Base-by-base conservation (phyloP, 2,329 filamentous ascomycete genomes). In the Calycina herbarum region DNA sequence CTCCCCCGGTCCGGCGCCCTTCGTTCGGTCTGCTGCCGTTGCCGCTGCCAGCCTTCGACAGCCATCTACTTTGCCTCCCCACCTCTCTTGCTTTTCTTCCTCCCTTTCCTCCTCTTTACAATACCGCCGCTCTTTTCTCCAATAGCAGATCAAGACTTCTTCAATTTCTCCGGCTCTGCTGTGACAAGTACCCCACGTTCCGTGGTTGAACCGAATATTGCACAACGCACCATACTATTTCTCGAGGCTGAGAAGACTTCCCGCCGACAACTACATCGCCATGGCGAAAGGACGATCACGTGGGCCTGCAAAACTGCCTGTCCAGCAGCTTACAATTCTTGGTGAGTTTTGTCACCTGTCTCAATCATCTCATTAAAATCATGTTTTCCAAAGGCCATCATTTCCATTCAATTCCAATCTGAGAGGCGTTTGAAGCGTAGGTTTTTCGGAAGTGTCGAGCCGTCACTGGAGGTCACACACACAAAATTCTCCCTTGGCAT, bases 301-400 rank as follows among this genome's bases (percentile, higher is more conserved):
- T 62, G 70, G 67, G 10, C 67, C 68, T 69, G 84, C 87, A 31
- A 91, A 88, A 81, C 83, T 95, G 82, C 92, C 92, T 0, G 82
- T 86, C 54, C 86, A 88, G 83, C 92, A 96, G 80, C 82, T 96
- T 74, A 80, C 87, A 56, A 93, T 96, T 75, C 80, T 96, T 69
- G 88, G 91, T 93, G 83, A 82, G 85, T 75, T n/a, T 11, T 4
- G 4, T 27, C 4, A 3, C 8, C 7, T 13, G 2, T 51, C 10
- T 20, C 7, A 51, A 27, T 51, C 20, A 4, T 24, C 3, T 10
- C 3, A 11, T 51, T 27, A 15, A 51, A 11, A 24, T 13, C 20
- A 51, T 51, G n/a, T 51, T 11, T 7, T 1, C 10, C n/a, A 51
- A 51, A 27, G 10, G 20, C 8, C 7, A n/a, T 20, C n/a, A 4